Base-by-base conservation (phyloP, 805 yeast species). In the Yamadazyma phyllophila region DNA sequence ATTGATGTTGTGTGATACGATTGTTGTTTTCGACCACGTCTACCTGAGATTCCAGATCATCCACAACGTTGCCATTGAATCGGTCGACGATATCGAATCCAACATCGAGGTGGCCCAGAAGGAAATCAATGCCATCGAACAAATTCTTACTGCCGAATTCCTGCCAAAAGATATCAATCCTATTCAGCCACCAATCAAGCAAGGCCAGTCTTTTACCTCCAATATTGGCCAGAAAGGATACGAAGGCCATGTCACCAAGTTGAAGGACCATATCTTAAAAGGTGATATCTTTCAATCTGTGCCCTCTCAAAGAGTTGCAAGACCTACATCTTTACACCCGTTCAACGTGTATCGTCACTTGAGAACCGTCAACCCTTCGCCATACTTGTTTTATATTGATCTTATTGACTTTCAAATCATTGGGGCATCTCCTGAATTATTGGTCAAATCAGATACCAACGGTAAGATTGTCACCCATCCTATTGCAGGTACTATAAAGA, bases 251-350 rank as follows among this genome's bases (percentile, higher is more conserved):
- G 99, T 94, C 33, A 63, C 71, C 10, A 74, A 66, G 11, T 76
- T 94, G 59, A 90, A 90, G 60, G 67, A 79, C 35, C 97, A 92
- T 60, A 94, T 94, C 56, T 67, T 83, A 57, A 80, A 81, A 55
- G 99, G 99, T 48, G 98, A 94, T 60, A 88, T 94, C 47, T 87
- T 94, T 69, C 99, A 94, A 67, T 97, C 96, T 1, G 99, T 94
- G 17, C 99, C 99, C 5, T 91, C 97, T 1, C 99, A 94, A 73
- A 79, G 99, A 61, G 90, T 94, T 24, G 88, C 96, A 4, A 83
- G 97, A 66, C 97, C 96, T 31, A 94, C 99, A 0, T 82, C 90
- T 2, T 73, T 94, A 56, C 98, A 94, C 64, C 98, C 99, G 1
- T 94, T 94, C 77, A 94, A 94, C 68, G 86, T 94, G 39, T 94